Conservation (phyloP, 352 stramenopile genomes). For the Globisporangium radiosum region DNA sequence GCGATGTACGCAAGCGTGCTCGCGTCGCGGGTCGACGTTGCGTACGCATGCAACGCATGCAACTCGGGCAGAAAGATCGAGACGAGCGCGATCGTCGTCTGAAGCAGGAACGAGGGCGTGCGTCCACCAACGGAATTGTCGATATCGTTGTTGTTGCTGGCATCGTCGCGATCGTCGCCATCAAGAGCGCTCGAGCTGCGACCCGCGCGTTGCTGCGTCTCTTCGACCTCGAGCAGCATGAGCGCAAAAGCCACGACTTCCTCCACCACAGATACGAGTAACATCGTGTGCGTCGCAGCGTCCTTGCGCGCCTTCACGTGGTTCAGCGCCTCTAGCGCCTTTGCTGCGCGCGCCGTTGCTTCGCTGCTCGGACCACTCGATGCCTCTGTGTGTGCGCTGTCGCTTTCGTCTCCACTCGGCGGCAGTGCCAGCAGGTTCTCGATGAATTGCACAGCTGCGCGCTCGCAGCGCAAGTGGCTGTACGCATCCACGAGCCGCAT, state of each 20-base stretch:
- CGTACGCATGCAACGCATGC: constrained; percentile 16
- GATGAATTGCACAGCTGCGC: constrained; percentile 46
- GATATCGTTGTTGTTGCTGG: background rate
- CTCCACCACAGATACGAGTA: constrained; percentile 40
- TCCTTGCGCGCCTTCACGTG: constrained; percentile 36
- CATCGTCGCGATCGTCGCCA: background rate
- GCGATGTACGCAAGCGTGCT: constrained; percentile 14
- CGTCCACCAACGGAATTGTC: background rate
- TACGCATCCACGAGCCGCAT: constrained; percentile 60
- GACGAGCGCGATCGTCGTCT: constrained; percentile 30
- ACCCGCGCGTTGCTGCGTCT: constrained; percentile 5
- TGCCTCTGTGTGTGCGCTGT: background rate
- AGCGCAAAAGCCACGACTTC: constrained; percentile 46
- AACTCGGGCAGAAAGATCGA: constrained; percentile 23
- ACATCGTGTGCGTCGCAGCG: constrained; percentile 12
- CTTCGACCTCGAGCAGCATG: constrained; percentile 36
- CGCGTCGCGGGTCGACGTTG: constrained; percentile 14
- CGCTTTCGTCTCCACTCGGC: background rate
- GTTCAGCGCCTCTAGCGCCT: constrained; percentile 24
- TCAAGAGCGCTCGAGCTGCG: background rate
- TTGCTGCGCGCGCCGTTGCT: constrained; percentile 10
- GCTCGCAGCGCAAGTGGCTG: constrained; percentile 39
- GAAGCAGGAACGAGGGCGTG: constrained; percentile 21
- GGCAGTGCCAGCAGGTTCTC: constrained; percentile 49
- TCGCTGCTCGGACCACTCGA: constrained; percentile 4